These are phyloP conservation scores for Saccharomycopsis javanensis DNA, from an alignment of 805 yeast genomes.

Conservation along the genomic window DNA sequence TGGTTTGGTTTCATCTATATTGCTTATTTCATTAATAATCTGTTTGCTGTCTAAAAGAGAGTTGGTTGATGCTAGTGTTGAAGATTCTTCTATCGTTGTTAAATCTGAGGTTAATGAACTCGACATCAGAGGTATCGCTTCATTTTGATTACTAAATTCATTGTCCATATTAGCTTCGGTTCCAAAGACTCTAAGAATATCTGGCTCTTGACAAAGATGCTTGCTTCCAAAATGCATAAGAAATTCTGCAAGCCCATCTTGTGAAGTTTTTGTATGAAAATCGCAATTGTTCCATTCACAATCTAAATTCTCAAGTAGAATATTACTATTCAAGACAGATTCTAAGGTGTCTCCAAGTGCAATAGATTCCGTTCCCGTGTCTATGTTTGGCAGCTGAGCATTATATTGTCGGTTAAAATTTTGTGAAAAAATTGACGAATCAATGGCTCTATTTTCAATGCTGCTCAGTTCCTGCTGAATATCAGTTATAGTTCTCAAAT, in stretches of 20 bases:
- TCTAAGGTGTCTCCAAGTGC: neutral
- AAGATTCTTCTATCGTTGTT: too few species aligned
- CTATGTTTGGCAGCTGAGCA: neutral
- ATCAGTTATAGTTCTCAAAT: neutral
- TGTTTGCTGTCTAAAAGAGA: neutral
- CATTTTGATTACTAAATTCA: neutral
- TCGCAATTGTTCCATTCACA: conserved; percentile 78
- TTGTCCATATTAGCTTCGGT: neutral
- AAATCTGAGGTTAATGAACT: neutral
- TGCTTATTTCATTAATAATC: neutral
- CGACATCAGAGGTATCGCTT: neutral
- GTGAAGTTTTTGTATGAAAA: conserved; percentile 33
- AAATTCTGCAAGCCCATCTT: conserved; percentile 38
- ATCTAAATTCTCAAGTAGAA: conserved; percentile 23
- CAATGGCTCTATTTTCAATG: neutral
- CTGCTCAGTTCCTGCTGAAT: neutral
- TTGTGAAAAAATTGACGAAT: neutral
- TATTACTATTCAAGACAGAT: neutral
- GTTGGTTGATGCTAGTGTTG: too few species aligned
- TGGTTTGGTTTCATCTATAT: neutral
- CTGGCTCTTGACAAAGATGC: conserved; percentile 24
- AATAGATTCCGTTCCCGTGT: conserved; percentile 16
- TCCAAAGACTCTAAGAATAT: neutral
- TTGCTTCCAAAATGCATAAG: conserved; percentile 47
- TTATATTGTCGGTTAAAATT: neutral